Evolutionary conservation across 1,139 yeast species (phyloP).

Genomic region (Candida glucosophila): DNA sequence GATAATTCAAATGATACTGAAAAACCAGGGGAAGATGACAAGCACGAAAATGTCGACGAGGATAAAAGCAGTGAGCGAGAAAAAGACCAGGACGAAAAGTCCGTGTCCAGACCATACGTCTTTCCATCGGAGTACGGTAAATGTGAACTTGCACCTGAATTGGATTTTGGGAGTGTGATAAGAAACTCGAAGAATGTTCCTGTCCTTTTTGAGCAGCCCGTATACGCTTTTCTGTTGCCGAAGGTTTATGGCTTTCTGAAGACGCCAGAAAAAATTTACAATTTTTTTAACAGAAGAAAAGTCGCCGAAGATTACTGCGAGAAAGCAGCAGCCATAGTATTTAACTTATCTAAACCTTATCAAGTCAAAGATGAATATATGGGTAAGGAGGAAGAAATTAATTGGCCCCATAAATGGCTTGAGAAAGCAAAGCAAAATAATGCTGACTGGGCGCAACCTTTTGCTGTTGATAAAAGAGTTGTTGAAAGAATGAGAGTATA

Average conservation of each 20-base stretch:
- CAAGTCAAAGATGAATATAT: slow-evolving; percentile 43
- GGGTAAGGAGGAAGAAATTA: slow-evolving; percentile 66
- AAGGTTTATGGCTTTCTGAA: slow-evolving; percentile 71
- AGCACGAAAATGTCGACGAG: too few relatives aligned
- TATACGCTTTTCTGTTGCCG: slow-evolving; percentile 65
- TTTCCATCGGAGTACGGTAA: slow-evolving; percentile 43
- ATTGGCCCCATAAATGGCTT: slow-evolving; percentile 91
- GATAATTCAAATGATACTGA: too few relatives aligned
- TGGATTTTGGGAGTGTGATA: slow-evolving; percentile 19
- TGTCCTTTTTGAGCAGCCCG: slow-evolving; percentile 63
- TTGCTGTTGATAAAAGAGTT: slow-evolving; percentile 64
- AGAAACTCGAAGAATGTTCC: slow-evolving; percentile 38
- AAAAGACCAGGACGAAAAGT: slow-evolving; percentile 23
- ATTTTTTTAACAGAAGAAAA: slow-evolving; percentile 67
- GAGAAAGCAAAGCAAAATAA: slow-evolving; percentile 56
- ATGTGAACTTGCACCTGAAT: slow-evolving; percentile 56
- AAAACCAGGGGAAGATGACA: too few relatives aligned
- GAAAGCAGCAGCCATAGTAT: slow-evolving; percentile 51
- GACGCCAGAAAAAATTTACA: slow-evolving; percentile 66
- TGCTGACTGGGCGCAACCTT: slow-evolving; percentile 85
- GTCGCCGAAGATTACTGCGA: slow-evolving; percentile 67
- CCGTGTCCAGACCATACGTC: slow-evolving; percentile 60
- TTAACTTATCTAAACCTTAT: slow-evolving; percentile 49
- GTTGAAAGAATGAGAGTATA: slow-evolving; percentile 48
- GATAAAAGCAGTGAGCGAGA: slow-evolving; percentile 11